Percentiles rank a stretch among this genome's conserved stretches.
These are phyloP conservation scores for Blastocystis sp. DNA, from an alignment of 352 stramenopile genomes.

Conservation along the genomic window DNA sequence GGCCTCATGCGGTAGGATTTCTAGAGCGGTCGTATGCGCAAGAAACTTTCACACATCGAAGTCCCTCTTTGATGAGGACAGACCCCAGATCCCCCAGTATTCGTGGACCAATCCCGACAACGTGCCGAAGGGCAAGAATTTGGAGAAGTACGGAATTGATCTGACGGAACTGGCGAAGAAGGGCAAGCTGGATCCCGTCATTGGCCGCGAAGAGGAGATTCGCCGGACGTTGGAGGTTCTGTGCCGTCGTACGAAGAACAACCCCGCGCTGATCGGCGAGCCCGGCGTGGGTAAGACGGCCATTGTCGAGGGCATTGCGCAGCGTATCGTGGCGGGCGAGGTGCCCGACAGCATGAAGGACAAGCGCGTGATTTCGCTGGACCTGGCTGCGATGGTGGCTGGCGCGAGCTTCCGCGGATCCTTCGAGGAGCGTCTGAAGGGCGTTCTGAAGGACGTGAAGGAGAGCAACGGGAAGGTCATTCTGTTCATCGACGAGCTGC, in stretches of 20 bases:
- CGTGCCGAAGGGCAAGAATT: conserved; percentile 78
- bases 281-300: conserved; percentile 91
- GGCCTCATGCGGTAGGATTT: conserved; percentile 30
- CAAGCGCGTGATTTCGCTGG: conserved; percentile 86
- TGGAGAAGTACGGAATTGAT: conserved; percentile 79
- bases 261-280: conserved; percentile 93
- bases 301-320: conserved; percentile 87
- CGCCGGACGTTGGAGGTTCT: conserved; percentile 90
- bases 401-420: conserved; percentile 90
- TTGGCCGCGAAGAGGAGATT: conserved; percentile 89
- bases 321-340: conserved; percentile 88
- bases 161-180: conserved; percentile 77
- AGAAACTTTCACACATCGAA: conserved; percentile 41
- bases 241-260: conserved; percentile 92
- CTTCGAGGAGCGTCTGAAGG: conserved; percentile 94
- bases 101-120: conserved; percentile 81
- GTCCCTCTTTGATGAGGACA: conserved; percentile 3
- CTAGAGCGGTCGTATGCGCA: background rate
- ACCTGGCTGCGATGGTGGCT: conserved; percentile 89
- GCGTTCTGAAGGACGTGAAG: conserved; percentile 88
- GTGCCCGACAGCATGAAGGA: conserved; percentile 89
- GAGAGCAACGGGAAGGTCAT: conserved; percentile 88
- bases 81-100: conserved; percentile 55
- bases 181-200: conserved; percentile 86
- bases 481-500: conserved; percentile 91